Evolutionary conservation across 1,139 yeast genomes (phyloP), one percentile per base, ranked within the genome.

Genomic region (Tardiomyces digboiensis): DNA sequence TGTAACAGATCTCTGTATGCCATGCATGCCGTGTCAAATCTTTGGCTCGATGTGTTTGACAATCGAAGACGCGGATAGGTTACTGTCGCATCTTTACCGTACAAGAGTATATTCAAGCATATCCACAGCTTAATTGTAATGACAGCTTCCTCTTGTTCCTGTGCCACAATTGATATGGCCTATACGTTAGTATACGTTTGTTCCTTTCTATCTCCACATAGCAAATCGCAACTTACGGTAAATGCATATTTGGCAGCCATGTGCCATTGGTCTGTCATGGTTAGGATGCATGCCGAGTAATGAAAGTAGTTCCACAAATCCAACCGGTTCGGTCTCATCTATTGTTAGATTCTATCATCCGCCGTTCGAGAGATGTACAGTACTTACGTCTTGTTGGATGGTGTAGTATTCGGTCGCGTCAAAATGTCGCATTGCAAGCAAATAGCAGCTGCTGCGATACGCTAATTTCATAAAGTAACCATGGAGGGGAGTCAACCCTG

Each of bases 1-100:
- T 21, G 26, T 20, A 36, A 20, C 20, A 42, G 39, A 19, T 39
- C 36, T 19, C 42, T 10, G 39, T 29, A 29, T 8, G 36, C 21
- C n/a, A 8, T 16, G 33, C 33, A 26, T 8, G 33, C 33, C 33
- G 33, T 26, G 10, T 26, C 33, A 3, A 26, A 16, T 16, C 33
- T 4, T 16, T 26, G 33, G 10, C 33, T 26, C 10, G 33, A 26
- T 16, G 14, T 26, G 33, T 26, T 26, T 16, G 33, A 16, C 33
- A 26, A 16, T 16, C 33, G 33, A 5, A 16, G 33, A n/a, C 33
- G 33, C 12, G 14, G 12, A 8, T 26, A 26, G 3, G 33, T 13
- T 3, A 26, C 33, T 4, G 33, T 8, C 14, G 33, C 33, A 26
- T 8, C 10, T 4, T 5, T 8, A 8, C 33, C 33, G 10, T 26